phyloP scores from a whole-genome alignment of 2,329 filamentous ascomycete genomes.

The Mariannaea elegans region DNA sequence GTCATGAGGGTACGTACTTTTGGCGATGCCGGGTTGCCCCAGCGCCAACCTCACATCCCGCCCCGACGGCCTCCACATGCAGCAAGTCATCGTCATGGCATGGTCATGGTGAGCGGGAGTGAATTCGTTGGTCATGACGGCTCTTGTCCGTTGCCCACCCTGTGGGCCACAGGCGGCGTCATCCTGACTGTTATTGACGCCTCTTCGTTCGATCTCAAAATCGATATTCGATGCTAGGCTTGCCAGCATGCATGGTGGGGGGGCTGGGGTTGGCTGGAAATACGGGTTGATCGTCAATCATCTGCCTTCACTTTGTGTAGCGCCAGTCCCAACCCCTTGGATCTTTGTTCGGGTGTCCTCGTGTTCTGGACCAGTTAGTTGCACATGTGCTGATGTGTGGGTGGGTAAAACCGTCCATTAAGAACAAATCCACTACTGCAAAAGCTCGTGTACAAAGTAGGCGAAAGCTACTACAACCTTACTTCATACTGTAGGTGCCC shows the following conservation, averaged over 20 bases:
- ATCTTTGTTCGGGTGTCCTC: slow-evolving; percentile 2
- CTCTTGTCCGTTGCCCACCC: background rate
- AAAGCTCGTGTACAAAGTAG: background rate
- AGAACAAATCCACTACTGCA: background rate
- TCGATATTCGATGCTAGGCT: background rate
- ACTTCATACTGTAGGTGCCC: too few relatives aligned
- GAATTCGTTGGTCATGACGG: background rate
- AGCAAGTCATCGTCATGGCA: slow-evolving; percentile 14
- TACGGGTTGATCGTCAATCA: slow-evolving; percentile 1
- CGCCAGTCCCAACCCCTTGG: slow-evolving; percentile 4
- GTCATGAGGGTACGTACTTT: background rate
- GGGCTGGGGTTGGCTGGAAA: background rate
- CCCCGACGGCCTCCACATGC: slow-evolving; percentile 1
- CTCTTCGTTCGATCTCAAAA: background rate
- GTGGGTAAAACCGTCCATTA: slow-evolving; percentile 2
- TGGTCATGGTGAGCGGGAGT: slow-evolving; percentile 16
- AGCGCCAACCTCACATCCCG: slow-evolving; percentile 11
- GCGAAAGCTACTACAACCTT: too few relatives aligned
- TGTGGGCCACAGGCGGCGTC: background rate
- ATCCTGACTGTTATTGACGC: background rate
- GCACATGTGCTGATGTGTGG: background rate
- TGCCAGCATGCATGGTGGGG: background rate
- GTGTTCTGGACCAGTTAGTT: slow-evolving; percentile 6
- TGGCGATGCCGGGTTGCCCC: slow-evolving; percentile 9
- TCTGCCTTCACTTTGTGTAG: background rate